phyloP scores from a whole-genome alignment of 306 rosid genomes.

The Begonia masoniana region DNA sequence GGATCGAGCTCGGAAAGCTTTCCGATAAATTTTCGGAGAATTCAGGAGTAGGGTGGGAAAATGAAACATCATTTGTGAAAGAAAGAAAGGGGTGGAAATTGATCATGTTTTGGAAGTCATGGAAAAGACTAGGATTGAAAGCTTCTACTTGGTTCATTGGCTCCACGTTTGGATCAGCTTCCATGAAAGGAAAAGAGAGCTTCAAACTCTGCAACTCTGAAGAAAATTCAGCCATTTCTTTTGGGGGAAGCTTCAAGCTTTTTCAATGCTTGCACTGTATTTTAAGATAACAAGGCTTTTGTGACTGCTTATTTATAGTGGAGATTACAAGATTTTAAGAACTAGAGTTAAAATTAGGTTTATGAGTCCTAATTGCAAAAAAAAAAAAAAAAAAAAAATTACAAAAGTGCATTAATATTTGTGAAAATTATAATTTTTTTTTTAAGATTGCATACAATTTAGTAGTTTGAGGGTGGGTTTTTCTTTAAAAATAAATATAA shows the following conservation, averaged over 20 bases:
- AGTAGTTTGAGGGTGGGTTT: not conserved
- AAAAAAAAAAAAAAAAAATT: no score
- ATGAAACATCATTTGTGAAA: slow-evolving; percentile 35
- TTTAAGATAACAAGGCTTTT: slow-evolving; percentile 9
- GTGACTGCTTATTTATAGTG: slow-evolving; percentile 6
- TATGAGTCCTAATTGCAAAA: no score
- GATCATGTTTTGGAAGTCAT: slow-evolving; percentile 28
- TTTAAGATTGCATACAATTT: not conserved
- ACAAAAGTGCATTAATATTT: no score
- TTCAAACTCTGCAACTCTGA: slow-evolving; percentile 44
- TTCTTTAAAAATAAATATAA: no score
- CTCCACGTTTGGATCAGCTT: slow-evolving; percentile 54
- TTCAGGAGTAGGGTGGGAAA: slow-evolving; percentile 26
- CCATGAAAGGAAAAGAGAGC: slow-evolving; percentile 45
- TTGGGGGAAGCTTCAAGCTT: not conserved
- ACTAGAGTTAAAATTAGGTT: no score
- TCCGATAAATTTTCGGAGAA: slow-evolving; percentile 37
- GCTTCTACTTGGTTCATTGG: slow-evolving; percentile 35
- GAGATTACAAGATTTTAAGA: not conserved
- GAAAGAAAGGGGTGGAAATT: slow-evolving; percentile 38
- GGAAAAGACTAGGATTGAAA: slow-evolving; percentile 12
- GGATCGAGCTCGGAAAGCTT: slow-evolving; percentile 23
- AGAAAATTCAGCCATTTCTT: slow-evolving; percentile 67
- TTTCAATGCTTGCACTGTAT: not conserved
- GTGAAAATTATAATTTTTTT: no score